Evolutionary conservation across 192 early-diverging fungal genomes (phyloP).

Genomic region (Coemansia sp.): DNA sequence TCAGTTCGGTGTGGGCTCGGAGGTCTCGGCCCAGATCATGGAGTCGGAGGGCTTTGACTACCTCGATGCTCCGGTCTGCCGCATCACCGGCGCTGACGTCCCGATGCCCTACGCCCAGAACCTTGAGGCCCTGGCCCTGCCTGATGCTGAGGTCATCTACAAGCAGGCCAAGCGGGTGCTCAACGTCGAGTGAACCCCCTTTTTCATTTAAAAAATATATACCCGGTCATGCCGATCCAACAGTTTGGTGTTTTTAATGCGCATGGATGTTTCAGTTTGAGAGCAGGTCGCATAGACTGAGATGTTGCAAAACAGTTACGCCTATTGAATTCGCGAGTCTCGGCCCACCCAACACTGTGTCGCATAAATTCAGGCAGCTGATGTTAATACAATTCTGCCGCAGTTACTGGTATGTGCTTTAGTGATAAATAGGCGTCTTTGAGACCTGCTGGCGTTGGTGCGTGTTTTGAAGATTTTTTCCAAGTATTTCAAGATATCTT

Average conservation of each 20-base stretch:
- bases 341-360: background rate
- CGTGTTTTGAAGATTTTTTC: background rate
- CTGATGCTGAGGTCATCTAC: constrained; percentile 78
- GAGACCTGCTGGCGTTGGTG: too few species aligned
- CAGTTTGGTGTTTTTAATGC: too few species aligned
- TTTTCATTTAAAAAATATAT: background rate
- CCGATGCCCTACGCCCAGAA: constrained; percentile 97
- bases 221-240: too few species aligned
- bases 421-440: background rate
- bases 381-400: background rate
- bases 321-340: background rate
- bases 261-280: background rate
- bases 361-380: background rate
- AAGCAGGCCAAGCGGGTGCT: constrained; percentile 71
- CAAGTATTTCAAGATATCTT: background rate
- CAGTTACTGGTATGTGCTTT: background rate
- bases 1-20: constrained; percentile 88
- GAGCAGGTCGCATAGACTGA: too few species aligned
- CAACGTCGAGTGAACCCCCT: constrained; percentile 33
- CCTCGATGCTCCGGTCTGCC: constrained; percentile 90
- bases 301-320: background rate
- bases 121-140: constrained; percentile 88
- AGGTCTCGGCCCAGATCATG: constrained; percentile 95
- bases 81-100: constrained; percentile 95
- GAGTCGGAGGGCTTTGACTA: constrained; percentile 96